These are phyloP conservation scores for Vigna hirtella DNA, from an alignment of 306 rosid species.

Conservation along the genomic window DNA sequence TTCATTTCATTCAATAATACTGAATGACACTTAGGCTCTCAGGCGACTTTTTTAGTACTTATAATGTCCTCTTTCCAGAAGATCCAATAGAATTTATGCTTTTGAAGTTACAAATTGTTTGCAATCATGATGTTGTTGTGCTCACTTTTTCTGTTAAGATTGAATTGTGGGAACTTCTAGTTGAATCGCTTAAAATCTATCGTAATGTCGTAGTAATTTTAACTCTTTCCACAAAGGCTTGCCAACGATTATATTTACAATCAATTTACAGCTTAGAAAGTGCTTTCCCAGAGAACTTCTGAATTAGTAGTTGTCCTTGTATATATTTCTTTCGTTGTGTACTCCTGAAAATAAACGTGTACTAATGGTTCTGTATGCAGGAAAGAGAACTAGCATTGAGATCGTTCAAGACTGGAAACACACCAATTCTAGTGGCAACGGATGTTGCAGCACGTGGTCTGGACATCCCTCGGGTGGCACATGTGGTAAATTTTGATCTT, in stretches of 20 bases:
- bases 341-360: conserved; percentile 4
- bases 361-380: conserved; percentile 51
- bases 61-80: no score
- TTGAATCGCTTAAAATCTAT: conserved; percentile 26
- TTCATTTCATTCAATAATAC: no score
- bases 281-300: no score
- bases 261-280: no score
- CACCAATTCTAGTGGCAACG: conserved; percentile 87
- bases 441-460: conserved; percentile 94
- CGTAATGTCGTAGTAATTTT: not conserved
- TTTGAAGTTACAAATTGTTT: not conserved
- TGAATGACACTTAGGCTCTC: no score
- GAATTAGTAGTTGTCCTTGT: no score
- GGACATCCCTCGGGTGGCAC: conserved; percentile 82
- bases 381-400: conserved; percentile 83
- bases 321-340: no score
- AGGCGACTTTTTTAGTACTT: no score
- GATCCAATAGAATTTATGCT: no score
- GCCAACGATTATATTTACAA: no score
- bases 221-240: no score
- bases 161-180: not conserved
- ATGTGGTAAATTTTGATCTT: conserved; percentile 83
- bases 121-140: conserved; percentile 6
- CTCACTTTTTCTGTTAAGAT: not conserved
- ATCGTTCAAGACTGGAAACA: conserved; percentile 75